A percentile compares a stretch with the other conserved stretches of the same genome.
phyloP scores from a whole-genome alignment of 306 rosid species.

The Urtica urens region DNA sequence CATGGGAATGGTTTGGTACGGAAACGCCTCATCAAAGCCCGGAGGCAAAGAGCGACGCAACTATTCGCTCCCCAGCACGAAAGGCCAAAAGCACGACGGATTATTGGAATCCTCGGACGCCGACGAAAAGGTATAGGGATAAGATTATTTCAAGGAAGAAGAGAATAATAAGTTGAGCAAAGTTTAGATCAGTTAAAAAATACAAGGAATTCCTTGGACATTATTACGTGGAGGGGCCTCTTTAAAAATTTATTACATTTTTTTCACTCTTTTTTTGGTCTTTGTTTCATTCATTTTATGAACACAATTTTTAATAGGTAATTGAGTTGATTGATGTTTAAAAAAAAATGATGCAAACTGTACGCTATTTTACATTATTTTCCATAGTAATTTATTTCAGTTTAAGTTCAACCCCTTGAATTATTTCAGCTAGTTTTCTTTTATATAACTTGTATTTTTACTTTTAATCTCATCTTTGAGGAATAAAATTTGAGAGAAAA shows the following conservation, averaged over 20 bases:
- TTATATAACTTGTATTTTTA: too few relatives aligned
- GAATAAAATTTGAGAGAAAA: too few relatives aligned
- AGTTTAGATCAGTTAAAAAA: constrained; percentile 29
- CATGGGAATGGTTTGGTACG: constrained; percentile 67
- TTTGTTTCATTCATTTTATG: constrained; percentile 17
- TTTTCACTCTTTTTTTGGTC: constrained; percentile 5
- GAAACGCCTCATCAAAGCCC: constrained; percentile 66
- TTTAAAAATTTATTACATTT: constrained; percentile 23
- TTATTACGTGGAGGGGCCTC: constrained; percentile 14
- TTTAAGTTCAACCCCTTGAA: too few relatives aligned
- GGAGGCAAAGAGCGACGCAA: constrained; percentile 59
- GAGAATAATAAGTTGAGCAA: constrained; percentile 7
- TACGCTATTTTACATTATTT: constrained; percentile 23
- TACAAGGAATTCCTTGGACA: constrained; percentile 21
- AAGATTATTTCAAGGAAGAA: constrained; percentile 8
- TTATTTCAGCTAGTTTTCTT: too few relatives aligned
- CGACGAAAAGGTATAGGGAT: constrained; percentile 36
- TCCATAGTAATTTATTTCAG: constrained; percentile 22
- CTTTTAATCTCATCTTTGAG: too few relatives aligned
- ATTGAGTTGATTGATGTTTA: too few relatives aligned
- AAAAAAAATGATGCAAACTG: too few relatives aligned
- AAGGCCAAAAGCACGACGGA: constrained; percentile 29
- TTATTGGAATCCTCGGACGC: constrained; percentile 33
- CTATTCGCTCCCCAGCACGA: constrained; percentile 24
- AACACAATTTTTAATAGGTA: constrained; percentile 9